Evolutionary conservation across 192 early-diverging fungal species (phyloP), one percentile per base, ranked within the genome.

Genomic region (Bifiguratus adelaidae): DNA sequence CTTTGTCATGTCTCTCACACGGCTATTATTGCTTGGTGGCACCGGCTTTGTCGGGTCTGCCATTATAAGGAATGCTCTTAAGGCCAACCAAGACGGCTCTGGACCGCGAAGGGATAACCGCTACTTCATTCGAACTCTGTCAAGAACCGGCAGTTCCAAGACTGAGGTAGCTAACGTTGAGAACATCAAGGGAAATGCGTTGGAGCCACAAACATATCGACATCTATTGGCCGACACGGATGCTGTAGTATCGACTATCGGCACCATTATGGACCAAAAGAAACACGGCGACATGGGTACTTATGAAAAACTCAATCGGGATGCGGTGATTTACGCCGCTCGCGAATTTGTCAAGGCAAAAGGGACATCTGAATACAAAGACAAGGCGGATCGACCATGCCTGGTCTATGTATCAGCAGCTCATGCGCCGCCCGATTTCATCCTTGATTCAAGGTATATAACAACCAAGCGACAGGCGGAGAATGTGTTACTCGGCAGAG

Each of bases 331-430:
- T 8, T 27, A 25, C 27, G 44, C 52, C 7, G 56, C 50, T 3
- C 24, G 42, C n/a, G 44, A 22, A 11, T 47, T 58, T 48, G 56
- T 32, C 47, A 38, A 34, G 4, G 22, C 26, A 11, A 34, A 11
- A 11, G 32, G 15, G 15, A 15, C 11, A 34, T n/a, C n/a, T n/a
- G n/a, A n/a, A 2, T 41, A 49, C 18, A 35, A 48, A 3, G 41
- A 48, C n/a, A 27, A 46, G 5, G 34, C 16, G 9, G 12, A 30
- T 11, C 16, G 42, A n/a, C 30, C 27, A 28, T 58, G 56, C n/a
- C 21, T 52, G 3, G 49, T 58, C 2, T 58, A 52, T 29, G 45
- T 58, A 11, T 58, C 56, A 41, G 35, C 44, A 11, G 56, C 49
- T 4, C 44, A 52, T 29, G 32, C 43, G 11, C 45, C 50, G 15